Evolutionary conservation across 2,329 filamentous ascomycete species (phyloP).

Genomic region (Dothidotthia symphoricarpi): DNA sequence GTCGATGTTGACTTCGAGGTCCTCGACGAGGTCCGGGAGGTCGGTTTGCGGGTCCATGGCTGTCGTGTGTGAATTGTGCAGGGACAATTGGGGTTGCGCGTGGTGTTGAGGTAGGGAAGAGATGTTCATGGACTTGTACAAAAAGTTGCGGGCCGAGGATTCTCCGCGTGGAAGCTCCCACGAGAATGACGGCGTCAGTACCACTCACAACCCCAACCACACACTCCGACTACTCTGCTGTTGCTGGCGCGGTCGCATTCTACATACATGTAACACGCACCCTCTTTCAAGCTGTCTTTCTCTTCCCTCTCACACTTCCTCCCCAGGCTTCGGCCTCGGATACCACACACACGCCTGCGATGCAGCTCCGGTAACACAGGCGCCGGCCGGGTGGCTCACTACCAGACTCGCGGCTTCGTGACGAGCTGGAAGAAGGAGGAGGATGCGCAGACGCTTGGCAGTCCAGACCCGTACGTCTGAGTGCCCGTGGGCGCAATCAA

Average conservation of each 20-base stretch:
- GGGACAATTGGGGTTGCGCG: too few species aligned
- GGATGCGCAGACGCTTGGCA: slow-evolving; percentile 3
- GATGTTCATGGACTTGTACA: slow-evolving; percentile 1
- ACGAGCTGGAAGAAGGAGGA: slow-evolving; percentile 24
- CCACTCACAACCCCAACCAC: too few species aligned
- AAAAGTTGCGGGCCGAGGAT: slow-evolving; percentile 30
- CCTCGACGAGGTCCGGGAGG: slow-evolving; percentile 66
- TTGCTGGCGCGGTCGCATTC: background rate
- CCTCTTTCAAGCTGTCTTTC: slow-evolving; percentile 47
- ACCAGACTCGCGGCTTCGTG: slow-evolving; percentile 20
- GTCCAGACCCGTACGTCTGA: too few species aligned
- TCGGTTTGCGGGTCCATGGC: slow-evolving; percentile 55
- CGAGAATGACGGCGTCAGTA: slow-evolving; percentile 9
- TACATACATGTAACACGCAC: slow-evolving; percentile 14
- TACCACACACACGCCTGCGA: slow-evolving; percentile 40
- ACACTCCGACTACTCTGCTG: background rate
- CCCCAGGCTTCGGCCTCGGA: slow-evolving; percentile 49
- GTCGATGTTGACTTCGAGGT: slow-evolving; percentile 76
- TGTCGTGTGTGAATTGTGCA: too few species aligned
- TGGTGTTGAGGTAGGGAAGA: background rate
- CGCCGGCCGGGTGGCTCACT: slow-evolving; percentile 46
- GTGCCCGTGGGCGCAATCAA: background rate
- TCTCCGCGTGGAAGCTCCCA: slow-evolving; percentile 13
- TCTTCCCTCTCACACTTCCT: slow-evolving; percentile 37
- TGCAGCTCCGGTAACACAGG: slow-evolving; percentile 46